phyloP scores from a whole-genome alignment of 2,329 filamentous ascomycete species.

The Neonectria coccinea region DNA sequence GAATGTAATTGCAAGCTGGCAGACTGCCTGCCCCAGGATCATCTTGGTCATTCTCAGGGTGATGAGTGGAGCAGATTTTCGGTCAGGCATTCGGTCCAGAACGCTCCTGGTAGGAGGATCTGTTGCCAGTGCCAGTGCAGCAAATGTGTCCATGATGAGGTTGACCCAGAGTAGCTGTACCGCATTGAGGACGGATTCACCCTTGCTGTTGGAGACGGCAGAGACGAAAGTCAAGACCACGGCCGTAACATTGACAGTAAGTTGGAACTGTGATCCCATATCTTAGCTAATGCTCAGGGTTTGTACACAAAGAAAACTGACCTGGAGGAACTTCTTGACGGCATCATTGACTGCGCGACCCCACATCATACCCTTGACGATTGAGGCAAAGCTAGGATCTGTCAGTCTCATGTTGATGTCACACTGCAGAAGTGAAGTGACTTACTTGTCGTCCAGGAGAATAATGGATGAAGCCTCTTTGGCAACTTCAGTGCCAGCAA shows the following conservation, averaged over 20 bases:
- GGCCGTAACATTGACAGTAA: conserved; percentile 74
- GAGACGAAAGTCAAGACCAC: conserved; percentile 70
- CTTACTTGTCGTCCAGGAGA: conserved; percentile 68
- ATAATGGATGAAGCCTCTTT: conserved; percentile 73
- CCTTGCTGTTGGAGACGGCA: conserved; percentile 62
- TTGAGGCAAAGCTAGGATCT: conserved; percentile 58
- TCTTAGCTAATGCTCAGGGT: not conserved
- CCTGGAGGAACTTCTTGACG: conserved; percentile 73
- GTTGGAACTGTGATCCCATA: conserved; percentile 60
- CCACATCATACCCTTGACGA: conserved; percentile 73
- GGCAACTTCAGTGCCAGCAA: conserved; percentile 72
- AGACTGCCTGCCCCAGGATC: conserved; percentile 71
- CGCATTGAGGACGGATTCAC: conserved; percentile 67
- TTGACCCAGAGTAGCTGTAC: conserved; percentile 74
- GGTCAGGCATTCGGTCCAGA: conserved; percentile 65
- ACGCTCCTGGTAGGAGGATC: conserved; percentile 70
- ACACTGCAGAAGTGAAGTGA: not conserved
- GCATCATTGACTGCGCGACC: conserved; percentile 73
- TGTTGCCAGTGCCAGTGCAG: conserved; percentile 72
- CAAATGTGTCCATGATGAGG: conserved; percentile 73
- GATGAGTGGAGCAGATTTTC: conserved; percentile 79
- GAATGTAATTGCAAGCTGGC: conserved; percentile 69
- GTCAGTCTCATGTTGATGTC: conserved; percentile 21
- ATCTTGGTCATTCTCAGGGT: conserved; percentile 76
- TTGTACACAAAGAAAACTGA: conserved; percentile 30